Base-by-base conservation (phyloP, 2,329 filamentous ascomycete genomes). In the Remersonia thermophila region DNA sequence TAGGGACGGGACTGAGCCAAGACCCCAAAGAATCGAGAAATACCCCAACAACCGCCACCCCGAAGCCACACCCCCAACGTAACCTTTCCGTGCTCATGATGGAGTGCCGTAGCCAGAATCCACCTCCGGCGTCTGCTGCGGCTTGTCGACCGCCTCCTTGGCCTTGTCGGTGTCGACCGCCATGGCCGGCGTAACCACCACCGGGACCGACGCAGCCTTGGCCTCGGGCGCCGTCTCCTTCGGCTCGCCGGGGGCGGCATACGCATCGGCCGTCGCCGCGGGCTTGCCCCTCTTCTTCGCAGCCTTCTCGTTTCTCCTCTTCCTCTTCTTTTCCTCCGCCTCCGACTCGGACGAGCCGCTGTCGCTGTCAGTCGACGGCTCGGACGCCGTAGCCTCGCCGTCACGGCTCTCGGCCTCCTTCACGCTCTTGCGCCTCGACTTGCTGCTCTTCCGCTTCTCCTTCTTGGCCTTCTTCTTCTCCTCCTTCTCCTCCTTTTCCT, bases 31-130 rank as follows among this genome's bases (percentile, higher is more conserved):
- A n/a, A n/a, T n/a, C n/a, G n/a, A n/a, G n/a, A n/a, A n/a, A n/a
- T n/a, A n/a, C n/a, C n/a, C n/a, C n/a, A n/a, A n/a, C n/a, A n/a
- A n/a, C n/a, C n/a, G n/a, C n/a, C n/a, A n/a, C n/a, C n/a, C n/a
- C n/a, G n/a, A n/a, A n/a, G n/a, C n/a, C n/a, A n/a, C n/a, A n/a
- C n/a, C n/a, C n/a, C n/a, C n/a, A n/a, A n/a, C n/a, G n/a, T n/a
- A n/a, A n/a, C n/a, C n/a, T n/a, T n/a, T n/a, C n/a, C n/a, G n/a
- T n/a, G n/a, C n/a, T 23, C 20, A 31, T 5, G 14, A 32, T 32
- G 27, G 27, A 3, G 50, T 51, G 10, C 49, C 49, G 17, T 52
- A 52, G 2, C 51, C 51, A 6, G 51, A 50, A 28, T 50, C 50
- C 7, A 27, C 42, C 12, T 39, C 41, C 9, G 29, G 39, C 32